Conservation (phyloP, 352 stramenopile species). For the Globisporangium ultimum region DNA sequence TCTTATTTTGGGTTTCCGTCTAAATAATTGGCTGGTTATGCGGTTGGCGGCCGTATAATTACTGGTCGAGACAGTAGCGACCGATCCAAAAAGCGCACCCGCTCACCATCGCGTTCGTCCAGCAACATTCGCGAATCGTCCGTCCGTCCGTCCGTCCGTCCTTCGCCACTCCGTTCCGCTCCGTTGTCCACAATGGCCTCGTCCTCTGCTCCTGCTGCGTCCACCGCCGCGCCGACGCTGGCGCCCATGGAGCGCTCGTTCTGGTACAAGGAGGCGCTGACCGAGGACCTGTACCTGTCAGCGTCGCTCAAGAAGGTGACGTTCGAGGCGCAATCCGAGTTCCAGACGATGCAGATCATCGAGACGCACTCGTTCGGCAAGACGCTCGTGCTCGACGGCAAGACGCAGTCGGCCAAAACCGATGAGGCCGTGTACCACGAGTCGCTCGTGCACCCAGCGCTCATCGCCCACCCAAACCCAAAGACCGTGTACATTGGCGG, state of each 20-base stretch:
- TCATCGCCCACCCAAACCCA: constrained; percentile 85
- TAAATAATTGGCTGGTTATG: background rate
- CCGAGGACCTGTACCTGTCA: constrained; percentile 86
- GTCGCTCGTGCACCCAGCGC: constrained; percentile 90
- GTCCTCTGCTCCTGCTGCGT: constrained; percentile 7
- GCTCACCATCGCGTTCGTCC: constrained; percentile 2
- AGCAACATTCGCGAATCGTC: constrained; percentile 10
- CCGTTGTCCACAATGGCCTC: constrained; percentile 5
- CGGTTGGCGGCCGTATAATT: constrained; percentile 5
- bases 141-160: too few species aligned
- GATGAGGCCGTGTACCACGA: constrained; percentile 97
- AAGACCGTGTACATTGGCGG: constrained; percentile 93
- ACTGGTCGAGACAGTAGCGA: background rate
- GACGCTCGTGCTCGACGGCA: constrained; percentile 94
- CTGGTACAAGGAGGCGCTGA: constrained; percentile 88
- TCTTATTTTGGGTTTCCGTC: background rate
- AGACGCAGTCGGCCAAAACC: constrained; percentile 91
- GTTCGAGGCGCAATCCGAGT: constrained; percentile 86
- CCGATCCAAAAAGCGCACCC: background rate
- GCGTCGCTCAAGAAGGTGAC: constrained; percentile 87
- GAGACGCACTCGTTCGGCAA: constrained; percentile 92
- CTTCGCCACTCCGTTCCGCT: background rate
- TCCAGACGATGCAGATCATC: constrained; percentile 94
- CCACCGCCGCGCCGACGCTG: constrained; percentile 28
- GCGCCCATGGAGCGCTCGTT: constrained; percentile 64